phyloP scores from a whole-genome alignment of 352 stramenopile species.

The Globisporangium iwayamae region DNA sequence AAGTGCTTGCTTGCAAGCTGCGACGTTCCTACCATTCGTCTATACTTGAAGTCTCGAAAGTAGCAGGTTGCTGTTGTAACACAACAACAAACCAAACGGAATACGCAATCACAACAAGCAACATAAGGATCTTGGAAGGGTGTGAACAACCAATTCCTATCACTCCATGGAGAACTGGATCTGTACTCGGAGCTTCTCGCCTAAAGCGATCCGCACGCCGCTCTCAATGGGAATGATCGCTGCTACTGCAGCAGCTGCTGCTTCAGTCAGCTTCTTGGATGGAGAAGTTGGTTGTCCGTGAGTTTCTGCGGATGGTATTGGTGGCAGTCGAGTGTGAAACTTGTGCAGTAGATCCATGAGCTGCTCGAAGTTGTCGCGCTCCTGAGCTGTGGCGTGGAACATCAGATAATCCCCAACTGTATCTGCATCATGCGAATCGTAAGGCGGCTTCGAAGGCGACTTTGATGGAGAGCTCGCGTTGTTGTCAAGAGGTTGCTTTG shows the following conservation, averaged over 20 bases:
- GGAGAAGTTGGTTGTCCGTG: background rate
- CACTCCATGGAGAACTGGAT: conserved; percentile 35
- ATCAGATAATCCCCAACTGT: conserved; percentile 54
- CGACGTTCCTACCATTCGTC: too few relatives aligned
- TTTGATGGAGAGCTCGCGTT: background rate
- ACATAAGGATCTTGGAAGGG: background rate
- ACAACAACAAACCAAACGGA: background rate
- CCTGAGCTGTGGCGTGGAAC: conserved; percentile 28
- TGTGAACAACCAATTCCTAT: background rate
- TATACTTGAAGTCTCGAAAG: too few relatives aligned
- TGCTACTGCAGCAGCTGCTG: background rate
- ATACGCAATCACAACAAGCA: conserved; percentile 1
- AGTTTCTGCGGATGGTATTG: background rate
- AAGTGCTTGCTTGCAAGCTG: too few relatives aligned
- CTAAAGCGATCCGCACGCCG: conserved; percentile 34
- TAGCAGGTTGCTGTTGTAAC: background rate
- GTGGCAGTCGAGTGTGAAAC: conserved; percentile 27
- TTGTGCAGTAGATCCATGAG: conserved; percentile 52
- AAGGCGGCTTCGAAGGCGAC: background rate
- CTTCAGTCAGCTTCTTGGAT: too few relatives aligned
- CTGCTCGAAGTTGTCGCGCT: conserved; percentile 51
- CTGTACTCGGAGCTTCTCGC: conserved; percentile 34
- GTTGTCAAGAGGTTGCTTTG: background rate
- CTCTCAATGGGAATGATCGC: conserved; percentile 26
- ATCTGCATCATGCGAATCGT: conserved; percentile 3